A percentile compares a stretch with the other conserved stretches of the same genome.
Conservation (phyloP, 2,329 filamentous ascomycete species). For the Plectosphaerella sp. region DNA sequence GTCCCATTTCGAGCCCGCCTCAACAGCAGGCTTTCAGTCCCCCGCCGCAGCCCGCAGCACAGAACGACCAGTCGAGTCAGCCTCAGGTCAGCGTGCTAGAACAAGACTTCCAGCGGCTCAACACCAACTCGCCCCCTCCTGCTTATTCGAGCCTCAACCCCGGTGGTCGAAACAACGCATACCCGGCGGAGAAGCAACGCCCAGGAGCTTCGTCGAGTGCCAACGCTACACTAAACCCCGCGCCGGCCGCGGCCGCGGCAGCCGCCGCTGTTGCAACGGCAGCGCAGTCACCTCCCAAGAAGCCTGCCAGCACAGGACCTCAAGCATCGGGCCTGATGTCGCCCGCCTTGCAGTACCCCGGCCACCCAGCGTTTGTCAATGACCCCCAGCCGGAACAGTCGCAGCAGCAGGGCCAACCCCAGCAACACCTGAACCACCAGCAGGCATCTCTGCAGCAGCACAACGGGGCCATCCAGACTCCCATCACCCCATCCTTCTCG, state of each 20-base stretch:
- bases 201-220: constrained; percentile 25
- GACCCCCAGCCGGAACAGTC: constrained; percentile 57
- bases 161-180: constrained; percentile 45
- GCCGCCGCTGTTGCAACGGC: constrained; percentile 4
- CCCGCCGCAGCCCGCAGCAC: constrained; percentile 29
- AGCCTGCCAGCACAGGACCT: constrained; percentile 17
- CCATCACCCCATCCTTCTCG: constrained; percentile 36
- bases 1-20: constrained; percentile 59
- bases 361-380: constrained; percentile 89
- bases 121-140: constrained; percentile 82
- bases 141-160: constrained; percentile 80
- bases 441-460: background rate
- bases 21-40: constrained; percentile 37
- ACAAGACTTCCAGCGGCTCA: constrained; percentile 80
- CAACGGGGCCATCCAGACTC: constrained; percentile 10
- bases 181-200: constrained; percentile 75
- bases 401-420: constrained; percentile 34
- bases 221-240: constrained; percentile 15
- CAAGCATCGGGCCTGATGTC: constrained; percentile 31
- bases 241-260: constrained; percentile 16
- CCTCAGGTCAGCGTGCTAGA: constrained; percentile 69
- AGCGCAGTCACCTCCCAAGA: constrained; percentile 24
- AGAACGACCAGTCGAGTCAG: constrained; percentile 24
- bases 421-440: constrained; percentile 18
- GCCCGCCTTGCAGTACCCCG: constrained; percentile 51